Base-by-base conservation (phyloP, 2,329 filamentous ascomycete species). In the Pseudogymnoascus pannorum region DNA sequence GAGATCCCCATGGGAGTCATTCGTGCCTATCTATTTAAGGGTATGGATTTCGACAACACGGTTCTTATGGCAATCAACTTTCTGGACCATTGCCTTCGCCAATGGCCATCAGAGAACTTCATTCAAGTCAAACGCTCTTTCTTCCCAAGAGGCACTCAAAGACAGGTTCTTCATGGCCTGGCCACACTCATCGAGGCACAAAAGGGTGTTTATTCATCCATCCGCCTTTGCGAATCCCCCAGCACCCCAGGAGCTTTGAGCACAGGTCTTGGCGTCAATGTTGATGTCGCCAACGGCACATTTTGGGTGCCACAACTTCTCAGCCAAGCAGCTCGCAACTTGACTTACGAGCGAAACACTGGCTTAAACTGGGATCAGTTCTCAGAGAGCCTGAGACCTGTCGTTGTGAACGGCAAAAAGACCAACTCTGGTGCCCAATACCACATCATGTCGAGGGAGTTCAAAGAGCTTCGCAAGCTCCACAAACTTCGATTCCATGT, bases 221-320 rank as follows among this genome's bases (percentile, higher is more conserved):
- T 97, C 59, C 85, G 92, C 42, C 81, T 93, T 20, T 88, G 87
- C 54, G 81, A 90, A 64, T 54, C 26, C 20, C 80, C 82, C 73
- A 72, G 62, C 48, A 24, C 58, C 26, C 31, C 9, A 60, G 3
- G 44, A 31, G 58, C 60, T 3, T 7, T 48, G 22, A 35, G 83
- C 31, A 81, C 83, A 24, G 84, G 84, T 7, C 79, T 97, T 5
- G 85, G 89, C 0, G 77, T 99, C 71, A 97, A 97, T 68, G 85
- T 96, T 9, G 93, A 99, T 69, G 88, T 96, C 29, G 88, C 92
- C 61, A 96, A 97, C 71, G 89, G 91, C 0, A 89, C 89, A 11
- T 99, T 99, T 76, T 97, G 90, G 88, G 80, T 78, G 36, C 63
- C 73, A 1, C 71, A 73, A 29, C 72, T 74, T 40, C 63, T 79